Base-by-base conservation (phyloP, 148 eudicot species). In the Agrostemma githago region DNA sequence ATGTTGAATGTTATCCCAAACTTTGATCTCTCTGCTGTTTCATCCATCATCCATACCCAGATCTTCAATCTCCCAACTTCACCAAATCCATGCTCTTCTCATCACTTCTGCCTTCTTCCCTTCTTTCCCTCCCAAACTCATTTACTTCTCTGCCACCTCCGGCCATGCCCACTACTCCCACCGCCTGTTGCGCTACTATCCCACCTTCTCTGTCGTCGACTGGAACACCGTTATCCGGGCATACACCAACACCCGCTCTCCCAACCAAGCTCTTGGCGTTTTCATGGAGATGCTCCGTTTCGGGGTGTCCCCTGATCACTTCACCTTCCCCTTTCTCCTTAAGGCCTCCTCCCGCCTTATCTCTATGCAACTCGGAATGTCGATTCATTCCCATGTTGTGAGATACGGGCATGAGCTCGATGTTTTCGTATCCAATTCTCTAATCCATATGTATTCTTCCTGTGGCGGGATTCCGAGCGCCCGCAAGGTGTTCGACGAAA, bases 401-500 rank as follows among this genome's bases (percentile, higher is more conserved):
- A 86, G 78, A 79, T 72, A 70, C 74, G 98, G 98, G 81, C 76
- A 80, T 79, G 76, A 73, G 7, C 53, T 77, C 15, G 98, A 93
- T 85, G 44, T 76, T 75, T 93, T 85, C 70, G 73, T 93, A 74
- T 37, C 59, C 70, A 93, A 93, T 70, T 90, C 98, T 75, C 79
- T 89, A 85, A 85, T 93, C 66, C 96, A 91, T 76, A 82, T 90
- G 86, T 89, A 86, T 67, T 84, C 84, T 21, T 78, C 86, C 2
- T 88, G 87, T 75, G 84, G 86, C 54, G 64, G 79, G 37, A 75
- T 85, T 3, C 11, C 6, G 8, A 16, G 71, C 76, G 96, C 92
- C 0, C 89, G 91, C 26, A 81, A 83, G 62, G 68, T 91, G 89
- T 93, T 93, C 16, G 94, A 90, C 68, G 91, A 82, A 88, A 90